Evolutionary conservation across 768 basidiomycete genomes (phyloP).

Genomic region (Serendipita sp.): DNA sequence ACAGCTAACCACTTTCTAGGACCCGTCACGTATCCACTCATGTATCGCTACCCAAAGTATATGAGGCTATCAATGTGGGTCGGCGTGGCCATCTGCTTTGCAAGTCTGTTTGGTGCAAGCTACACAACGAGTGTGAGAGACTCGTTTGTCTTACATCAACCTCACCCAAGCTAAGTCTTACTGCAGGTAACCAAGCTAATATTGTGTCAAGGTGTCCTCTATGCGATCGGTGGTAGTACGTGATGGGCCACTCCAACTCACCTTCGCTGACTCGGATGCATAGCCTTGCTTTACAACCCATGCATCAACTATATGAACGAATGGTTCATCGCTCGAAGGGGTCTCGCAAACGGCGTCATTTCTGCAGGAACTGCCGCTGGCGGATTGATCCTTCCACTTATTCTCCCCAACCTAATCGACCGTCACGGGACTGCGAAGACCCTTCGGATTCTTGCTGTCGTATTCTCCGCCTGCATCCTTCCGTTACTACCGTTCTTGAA

Average conservation of each 20-base stretch:
- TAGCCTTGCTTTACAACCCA: slow-evolving; percentile 18
- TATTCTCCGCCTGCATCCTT: slow-evolving; percentile 12
- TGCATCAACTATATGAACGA: slow-evolving; percentile 20
- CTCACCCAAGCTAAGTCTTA: background rate
- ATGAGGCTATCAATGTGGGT: slow-evolving; percentile 15
- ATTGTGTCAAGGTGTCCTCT: slow-evolving; percentile 20
- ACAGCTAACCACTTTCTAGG: slow-evolving; percentile 11
- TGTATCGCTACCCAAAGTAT: slow-evolving; percentile 16
- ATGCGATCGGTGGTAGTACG: slow-evolving; percentile 20
- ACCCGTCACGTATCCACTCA: slow-evolving; percentile 17
- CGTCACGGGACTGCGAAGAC: slow-evolving; percentile 16
- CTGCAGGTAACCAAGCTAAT: slow-evolving; percentile 17
- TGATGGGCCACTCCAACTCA: background rate
- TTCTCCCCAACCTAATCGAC: slow-evolving; percentile 17
- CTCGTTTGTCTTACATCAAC: background rate
- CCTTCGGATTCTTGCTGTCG: slow-evolving; percentile 17
- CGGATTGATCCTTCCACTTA: slow-evolving; percentile 19
- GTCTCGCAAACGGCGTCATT: slow-evolving; percentile 21
- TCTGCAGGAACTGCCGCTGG: slow-evolving; percentile 21
- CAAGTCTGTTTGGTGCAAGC: slow-evolving; percentile 19
- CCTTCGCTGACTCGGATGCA: background rate
- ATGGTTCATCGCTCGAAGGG: slow-evolving; percentile 22
- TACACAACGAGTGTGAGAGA: slow-evolving; percentile 16
- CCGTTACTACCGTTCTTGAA: slow-evolving; percentile 18
- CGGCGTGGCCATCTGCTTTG: slow-evolving; percentile 16